Conservation (phyloP, 306 rosid species). For the Trichosanthes cucumerina region DNA sequence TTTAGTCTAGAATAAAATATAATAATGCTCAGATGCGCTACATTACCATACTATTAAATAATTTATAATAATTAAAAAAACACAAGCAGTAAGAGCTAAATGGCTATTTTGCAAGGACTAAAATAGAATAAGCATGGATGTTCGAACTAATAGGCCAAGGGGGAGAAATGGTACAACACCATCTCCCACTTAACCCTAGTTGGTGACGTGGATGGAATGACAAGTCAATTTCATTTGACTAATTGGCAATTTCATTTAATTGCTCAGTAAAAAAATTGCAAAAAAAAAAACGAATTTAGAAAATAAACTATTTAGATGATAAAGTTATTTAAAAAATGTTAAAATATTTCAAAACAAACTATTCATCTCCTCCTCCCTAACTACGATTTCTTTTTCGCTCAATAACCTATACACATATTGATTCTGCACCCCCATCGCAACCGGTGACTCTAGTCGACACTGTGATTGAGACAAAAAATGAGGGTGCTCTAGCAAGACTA, state of each 20-base stretch:
- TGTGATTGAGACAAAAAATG: background rate
- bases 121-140: background rate
- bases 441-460: background rate
- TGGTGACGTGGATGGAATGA: no score
- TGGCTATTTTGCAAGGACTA: background rate
- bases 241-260: no score
- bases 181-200: background rate
- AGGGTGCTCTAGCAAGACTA: slow-evolving; percentile 5
- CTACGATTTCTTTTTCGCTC: no score
- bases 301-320: no score
- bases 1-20: background rate
- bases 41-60: background rate
- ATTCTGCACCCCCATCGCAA: background rate
- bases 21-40: background rate
- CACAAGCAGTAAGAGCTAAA: background rate
- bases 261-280: no score
- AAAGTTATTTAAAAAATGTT: no score
- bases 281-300: no score
- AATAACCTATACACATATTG: no score
- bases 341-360: no score
- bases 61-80: background rate
- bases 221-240: no score
- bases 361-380: no score
- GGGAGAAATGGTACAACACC: background rate
- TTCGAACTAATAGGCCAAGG: background rate